Evolutionary conservation across 2,329 filamentous ascomycete species (phyloP), one percentile per base, ranked within the genome.

Genomic region (Knoxdaviesia proteae): DNA sequence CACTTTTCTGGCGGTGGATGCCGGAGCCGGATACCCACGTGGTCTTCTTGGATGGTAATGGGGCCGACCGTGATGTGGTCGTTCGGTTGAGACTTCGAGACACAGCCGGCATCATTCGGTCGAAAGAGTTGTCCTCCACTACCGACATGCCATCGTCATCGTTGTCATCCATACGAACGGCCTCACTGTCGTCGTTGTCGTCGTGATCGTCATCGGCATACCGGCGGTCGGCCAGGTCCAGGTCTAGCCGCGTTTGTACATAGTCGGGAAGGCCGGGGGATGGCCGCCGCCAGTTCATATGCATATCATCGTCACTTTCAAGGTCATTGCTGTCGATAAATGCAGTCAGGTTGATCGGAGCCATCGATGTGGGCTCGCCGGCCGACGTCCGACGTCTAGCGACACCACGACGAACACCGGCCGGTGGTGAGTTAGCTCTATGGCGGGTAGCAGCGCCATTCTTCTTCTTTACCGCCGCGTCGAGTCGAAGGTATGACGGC

Each of bases 401-500:
- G 32, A 10, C 42, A 38, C 8, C 9, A 32, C 38, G 9, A 10
- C 36, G 38, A 30, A 20, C 20, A 20, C 20, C 30, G 10, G 39
- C 10, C 11, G 29, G 31, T 4, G 32, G 20, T 5, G 37, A 36
- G n/a, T 31, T 34, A 5, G 32, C 41, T 6, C 29, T 38, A 33
- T 34, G 10, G 3, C 40, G 37, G n/a, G 39, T 30, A 34, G 38
- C 32, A 5, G 30, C 38, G 32, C 41, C 40, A n/a, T 44, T 44
- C 32, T 44, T 51, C 43, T 55, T 60, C 45, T 52, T 50, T 10
- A 43, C 52, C 52, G 49, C 51, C 56, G 70, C 66, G 50, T 77
- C 71, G 30, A 80, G 54, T 37, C 74, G 67, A 44, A 79, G 61
- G 69, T 74, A 78, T 5, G 75, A 80, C n/a, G 75, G 75, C 36